Base-by-base conservation (phyloP, 306 rosid species). In the Castanopsis chinensis region DNA sequence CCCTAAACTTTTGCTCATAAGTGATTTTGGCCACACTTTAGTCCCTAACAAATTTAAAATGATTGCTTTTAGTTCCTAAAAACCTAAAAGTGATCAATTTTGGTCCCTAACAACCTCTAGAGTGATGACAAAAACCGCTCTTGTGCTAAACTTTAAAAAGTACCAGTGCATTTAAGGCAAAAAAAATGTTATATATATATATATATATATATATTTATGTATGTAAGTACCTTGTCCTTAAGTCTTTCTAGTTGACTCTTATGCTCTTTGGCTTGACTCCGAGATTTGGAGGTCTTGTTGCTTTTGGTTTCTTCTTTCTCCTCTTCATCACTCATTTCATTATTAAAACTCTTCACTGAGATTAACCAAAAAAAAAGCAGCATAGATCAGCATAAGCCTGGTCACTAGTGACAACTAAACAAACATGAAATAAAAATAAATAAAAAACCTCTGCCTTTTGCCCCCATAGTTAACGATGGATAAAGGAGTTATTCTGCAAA, bases 211-310 rank as follows among this genome's bases (percentile, higher is more conserved):
- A 1, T 37, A 0, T 37, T n/a, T n/a, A 35, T 35, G 45, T 37
- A 37, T 37, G 45, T 37, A 37, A 0, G 1, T 37, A 92, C 97
- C 97, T 94, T 91, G 60, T 89, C 78, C 32, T 76, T 80, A 57
- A 92, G 98, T 70, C 89, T 88, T 74, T 89, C 83, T 18, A 91
- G 82, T 37, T 92, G 95, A 56, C 87, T 92, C 77, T 83, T 86
- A 63, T 94, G 97, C 83, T 87, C 90, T 79, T 54, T 89, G 14
- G 92, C 97, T 81, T 74, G 86, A 58, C 80, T 81, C 43, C 3
- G 73, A 79, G 85, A 27, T 75, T 69, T 70, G 10, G 92, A 72
- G 33, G 73, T 74, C 69, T 60, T 86, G 59, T 37, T 79, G 54
- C 72, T 72, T 72, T 76, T 74, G 52, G 69, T 78, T 69, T 76